Evolutionary conservation across 805 yeast species (phyloP).

Genomic region (Metschnikowia aberdeeniae): DNA sequence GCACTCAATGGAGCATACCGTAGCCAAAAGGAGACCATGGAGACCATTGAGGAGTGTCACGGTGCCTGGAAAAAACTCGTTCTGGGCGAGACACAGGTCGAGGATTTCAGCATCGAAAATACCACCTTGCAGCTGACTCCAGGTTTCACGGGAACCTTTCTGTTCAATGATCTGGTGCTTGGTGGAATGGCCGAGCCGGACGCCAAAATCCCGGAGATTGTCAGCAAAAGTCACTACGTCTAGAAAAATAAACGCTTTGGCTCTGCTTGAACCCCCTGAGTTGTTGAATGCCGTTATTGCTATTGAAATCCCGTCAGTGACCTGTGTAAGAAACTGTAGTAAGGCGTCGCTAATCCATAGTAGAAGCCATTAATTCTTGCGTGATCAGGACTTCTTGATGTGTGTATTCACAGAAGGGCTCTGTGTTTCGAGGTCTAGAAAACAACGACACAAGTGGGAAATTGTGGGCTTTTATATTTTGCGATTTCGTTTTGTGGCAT

Average conservation of each 20-base stretch:
- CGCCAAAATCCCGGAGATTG: constrained; percentile 11
- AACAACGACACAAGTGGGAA: too few species aligned
- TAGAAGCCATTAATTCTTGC: too few species aligned
- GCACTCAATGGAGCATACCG: constrained; percentile 96
- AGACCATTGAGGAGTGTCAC: constrained; percentile 74
- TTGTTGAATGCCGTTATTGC: too few species aligned
- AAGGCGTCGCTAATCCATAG: too few species aligned
- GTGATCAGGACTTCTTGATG: too few species aligned
- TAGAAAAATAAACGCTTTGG: neutral
- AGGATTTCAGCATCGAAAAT: constrained; percentile 12
- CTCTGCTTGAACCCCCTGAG: too few species aligned
- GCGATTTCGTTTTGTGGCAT: too few species aligned
- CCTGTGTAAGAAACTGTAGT: too few species aligned
- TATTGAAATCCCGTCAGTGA: too few species aligned
- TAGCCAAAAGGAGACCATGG: constrained; percentile 80
- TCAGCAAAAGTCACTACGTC: constrained; percentile 11
- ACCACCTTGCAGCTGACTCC: constrained; percentile 10
- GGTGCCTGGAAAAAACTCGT: constrained; percentile 81
- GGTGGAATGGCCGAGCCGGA: constrained; percentile 13
- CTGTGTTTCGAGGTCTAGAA: too few species aligned
- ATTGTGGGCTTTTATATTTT: too few species aligned
- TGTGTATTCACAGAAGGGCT: too few species aligned
- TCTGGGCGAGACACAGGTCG: constrained; percentile 47
- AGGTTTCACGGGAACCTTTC: constrained; percentile 5
- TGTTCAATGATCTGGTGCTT: constrained; percentile 14